These are phyloP conservation scores for Lachnellula arida DNA, from an alignment of 2,329 filamentous ascomycete genomes.

Conservation along the genomic window DNA sequence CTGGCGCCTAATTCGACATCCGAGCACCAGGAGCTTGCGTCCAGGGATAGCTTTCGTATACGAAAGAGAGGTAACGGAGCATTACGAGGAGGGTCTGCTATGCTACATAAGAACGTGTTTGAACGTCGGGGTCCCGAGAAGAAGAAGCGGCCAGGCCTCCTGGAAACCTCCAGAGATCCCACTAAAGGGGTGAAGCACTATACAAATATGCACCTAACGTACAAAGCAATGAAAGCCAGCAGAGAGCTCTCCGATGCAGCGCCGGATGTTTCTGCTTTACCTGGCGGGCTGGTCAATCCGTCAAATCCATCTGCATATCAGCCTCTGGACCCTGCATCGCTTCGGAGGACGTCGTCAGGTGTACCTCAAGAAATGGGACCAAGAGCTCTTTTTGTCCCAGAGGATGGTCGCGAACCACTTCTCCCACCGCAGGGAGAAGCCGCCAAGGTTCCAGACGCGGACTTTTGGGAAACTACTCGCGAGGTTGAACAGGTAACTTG, in stretches of 20 bases:
- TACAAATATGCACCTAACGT: constrained; percentile 33
- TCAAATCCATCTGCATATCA: constrained; percentile 19
- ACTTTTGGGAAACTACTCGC: background rate
- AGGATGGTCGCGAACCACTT: background rate
- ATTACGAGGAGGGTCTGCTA: constrained; percentile 16
- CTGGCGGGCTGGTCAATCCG: constrained; percentile 21
- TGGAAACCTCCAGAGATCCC: constrained; percentile 35
- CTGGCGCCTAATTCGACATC: constrained; percentile 11
- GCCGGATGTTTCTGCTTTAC: constrained; percentile 32
- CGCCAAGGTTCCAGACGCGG: background rate
- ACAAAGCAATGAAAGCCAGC: constrained; percentile 39
- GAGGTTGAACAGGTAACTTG: constrained; percentile 8
- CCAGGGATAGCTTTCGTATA: background rate
- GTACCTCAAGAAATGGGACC: background rate
- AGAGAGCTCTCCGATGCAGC: constrained; percentile 43
- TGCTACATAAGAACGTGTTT: constrained; percentile 24
- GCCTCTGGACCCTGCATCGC: constrained; percentile 11
- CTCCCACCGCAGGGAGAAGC: background rate
- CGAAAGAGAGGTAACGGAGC: constrained; percentile 15
- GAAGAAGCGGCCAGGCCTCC: constrained; percentile 15
- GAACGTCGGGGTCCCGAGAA: constrained; percentile 4
- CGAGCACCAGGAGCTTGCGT: background rate
- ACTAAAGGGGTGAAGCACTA: constrained; percentile 40
- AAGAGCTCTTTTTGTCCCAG: constrained; percentile 10
- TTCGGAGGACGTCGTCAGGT: constrained; percentile 9